Conservation (phyloP, 768 basidiomycete genomes). For the Boletus bicolor region DNA sequence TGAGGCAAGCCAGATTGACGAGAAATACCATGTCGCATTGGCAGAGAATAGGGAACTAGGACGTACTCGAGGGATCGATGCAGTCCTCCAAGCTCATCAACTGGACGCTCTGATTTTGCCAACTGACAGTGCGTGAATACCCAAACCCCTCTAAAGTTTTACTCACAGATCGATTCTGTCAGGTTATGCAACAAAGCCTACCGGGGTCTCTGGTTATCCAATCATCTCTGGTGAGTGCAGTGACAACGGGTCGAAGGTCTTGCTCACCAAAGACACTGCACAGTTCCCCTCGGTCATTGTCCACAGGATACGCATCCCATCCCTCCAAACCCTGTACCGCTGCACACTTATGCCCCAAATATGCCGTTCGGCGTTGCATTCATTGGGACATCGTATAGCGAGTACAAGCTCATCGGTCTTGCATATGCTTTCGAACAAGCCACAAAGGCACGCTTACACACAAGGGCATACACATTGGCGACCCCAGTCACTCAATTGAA, state of each 20-base stretch:
- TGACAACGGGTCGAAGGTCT: neutral
- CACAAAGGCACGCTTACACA: conserved; percentile 48
- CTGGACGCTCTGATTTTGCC: conserved; percentile 56
- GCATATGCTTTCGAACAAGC: conserved; percentile 67
- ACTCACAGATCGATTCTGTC: neutral
- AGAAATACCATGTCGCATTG: conserved; percentile 44
- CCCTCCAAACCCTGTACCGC: conserved; percentile 42
- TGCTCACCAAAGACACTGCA: neutral
- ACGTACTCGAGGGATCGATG: conserved; percentile 53
- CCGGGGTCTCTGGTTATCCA: conserved; percentile 64
- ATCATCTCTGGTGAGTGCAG: conserved; percentile 54
- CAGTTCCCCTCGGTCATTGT: conserved; percentile 60
- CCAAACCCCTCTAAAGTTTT: neutral
- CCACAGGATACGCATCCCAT: conserved; percentile 42
- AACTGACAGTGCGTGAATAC: conserved; percentile 29
- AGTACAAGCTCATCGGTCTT: conserved; percentile 53
- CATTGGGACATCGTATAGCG: conserved; percentile 59
- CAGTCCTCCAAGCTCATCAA: conserved; percentile 41
- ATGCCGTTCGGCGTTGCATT: conserved; percentile 63
- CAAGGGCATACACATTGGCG: conserved; percentile 49
- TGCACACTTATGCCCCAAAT: conserved; percentile 36
- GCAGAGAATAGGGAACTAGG: conserved; percentile 48
- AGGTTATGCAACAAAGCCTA: conserved; percentile 31
- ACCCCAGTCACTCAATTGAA: conserved; percentile 52
- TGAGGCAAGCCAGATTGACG: conserved; percentile 32